Base-by-base conservation (phyloP, 2,329 filamentous ascomycete genomes). In the Epichloe sibirici region DNA sequence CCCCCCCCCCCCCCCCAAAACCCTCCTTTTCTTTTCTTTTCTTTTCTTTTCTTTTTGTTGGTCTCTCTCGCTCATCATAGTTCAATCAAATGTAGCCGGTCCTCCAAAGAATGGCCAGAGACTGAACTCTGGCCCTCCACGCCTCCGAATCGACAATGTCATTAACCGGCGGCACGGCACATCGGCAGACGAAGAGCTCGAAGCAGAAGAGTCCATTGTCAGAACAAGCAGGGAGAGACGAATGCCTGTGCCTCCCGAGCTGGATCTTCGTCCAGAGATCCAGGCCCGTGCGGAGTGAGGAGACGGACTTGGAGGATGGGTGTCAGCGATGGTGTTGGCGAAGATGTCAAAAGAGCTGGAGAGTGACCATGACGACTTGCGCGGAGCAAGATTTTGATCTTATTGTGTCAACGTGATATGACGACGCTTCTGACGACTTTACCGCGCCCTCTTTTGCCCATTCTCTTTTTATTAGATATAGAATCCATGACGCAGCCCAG, bases 141-240 rank as follows among this genome's bases (percentile, higher is more conserved):
- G 67, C 13, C 57, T 70, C 13, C 64, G 67, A 4, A 69, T 70
- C 51, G 67, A 70, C 59, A 69, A 70, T 49, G 58, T 69, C 43
- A 68, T 70, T 57, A 69, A 69, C 51, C 60, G 60, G 44, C 61
- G 67, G 38, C 52, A 61, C 15, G 58, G 53, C 44, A 48, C 54
- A 23, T 55, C 48, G 8, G 52, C 50, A 34, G 57, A 57, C 37
- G 52, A 56, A 44, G 48, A 52, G 34, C 45, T 51, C 35, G 52
- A 54, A 15, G 39, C 48, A 5, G 31, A 45, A 15, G 44, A 44
- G 28, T 44, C 35, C 28, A 23, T 37, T 6, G 35, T 46, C 31
- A 23, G 46, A 12, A 44, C 42, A 2, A 6, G 49, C 11, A 34
- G 43, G 11, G 35, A 42, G 23, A 31, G 37, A 23, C 28, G 44